Evolutionary conservation across 1,284 basidiomycete species (phyloP).

Genomic region (Sanghuangporus weigelae): DNA sequence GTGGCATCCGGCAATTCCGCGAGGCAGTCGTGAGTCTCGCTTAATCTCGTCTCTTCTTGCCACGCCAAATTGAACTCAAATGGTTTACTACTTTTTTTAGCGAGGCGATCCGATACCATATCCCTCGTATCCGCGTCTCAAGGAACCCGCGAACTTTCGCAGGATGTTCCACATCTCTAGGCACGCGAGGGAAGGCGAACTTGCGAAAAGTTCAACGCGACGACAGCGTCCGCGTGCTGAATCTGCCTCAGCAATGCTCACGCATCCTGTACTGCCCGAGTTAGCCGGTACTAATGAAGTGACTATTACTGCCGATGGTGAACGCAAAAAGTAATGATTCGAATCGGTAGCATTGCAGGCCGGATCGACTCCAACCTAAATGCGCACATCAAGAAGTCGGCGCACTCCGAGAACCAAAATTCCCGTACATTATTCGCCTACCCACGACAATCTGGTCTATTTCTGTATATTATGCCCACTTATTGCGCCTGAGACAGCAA

Average conservation of each 20-base stretch:
- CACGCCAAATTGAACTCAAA: slow-evolving; percentile 6
- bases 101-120: slow-evolving; percentile 29
- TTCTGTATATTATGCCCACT: neutral
- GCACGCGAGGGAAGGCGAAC: neutral
- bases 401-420: neutral
- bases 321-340: neutral
- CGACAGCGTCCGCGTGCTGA: neutral
- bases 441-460: neutral
- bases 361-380: neutral
- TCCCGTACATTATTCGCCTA: neutral
- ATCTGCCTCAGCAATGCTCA: neutral
- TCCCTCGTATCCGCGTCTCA: slow-evolving; percentile 21
- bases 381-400: neutral
- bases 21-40: slow-evolving; percentile 37
- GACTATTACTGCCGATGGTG: neutral
- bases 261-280: neutral
- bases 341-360: neutral
- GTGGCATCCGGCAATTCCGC: slow-evolving; percentile 43
- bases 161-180: slow-evolving; percentile 12
- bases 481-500: neutral
- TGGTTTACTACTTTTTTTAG: slow-evolving; percentile 23
- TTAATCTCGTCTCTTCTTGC: slow-evolving; percentile 11
- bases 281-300: neutral
- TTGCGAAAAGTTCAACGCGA: neutral
- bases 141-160: slow-evolving; percentile 10